Conservation (phyloP, 2,329 filamentous ascomycete species). For the Penicillium olsonii region DNA sequence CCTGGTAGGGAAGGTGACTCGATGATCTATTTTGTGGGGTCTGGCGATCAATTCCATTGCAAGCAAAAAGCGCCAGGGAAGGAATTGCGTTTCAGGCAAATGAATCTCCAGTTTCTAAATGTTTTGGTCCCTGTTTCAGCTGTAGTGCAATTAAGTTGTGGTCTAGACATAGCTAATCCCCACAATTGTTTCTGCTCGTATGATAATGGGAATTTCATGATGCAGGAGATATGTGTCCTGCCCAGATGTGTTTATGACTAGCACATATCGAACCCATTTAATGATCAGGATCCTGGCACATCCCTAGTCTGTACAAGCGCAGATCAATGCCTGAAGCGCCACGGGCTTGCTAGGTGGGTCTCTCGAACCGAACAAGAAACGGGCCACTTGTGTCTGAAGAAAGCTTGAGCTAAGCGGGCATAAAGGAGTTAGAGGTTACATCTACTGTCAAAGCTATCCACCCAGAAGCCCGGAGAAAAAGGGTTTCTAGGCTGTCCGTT, state of each 20-base stretch:
- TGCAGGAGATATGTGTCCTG: too few species aligned
- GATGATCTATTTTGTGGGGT: neutral
- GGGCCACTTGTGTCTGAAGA: slow-evolving; percentile 10
- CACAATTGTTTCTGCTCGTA: neutral
- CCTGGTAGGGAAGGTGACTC: slow-evolving; percentile 22
- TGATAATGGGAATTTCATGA: too few species aligned
- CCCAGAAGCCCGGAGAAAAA: neutral
- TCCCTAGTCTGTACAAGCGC: neutral
- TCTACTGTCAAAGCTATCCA: neutral
- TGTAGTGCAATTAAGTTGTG: slow-evolving; percentile 2
- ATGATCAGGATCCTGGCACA: neutral
- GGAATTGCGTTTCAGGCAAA: neutral
- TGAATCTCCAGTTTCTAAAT: neutral
- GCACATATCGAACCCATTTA: too few species aligned
- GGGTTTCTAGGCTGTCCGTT: slow-evolving; percentile 7
- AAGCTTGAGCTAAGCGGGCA: slow-evolving; percentile 2
- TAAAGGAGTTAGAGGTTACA: neutral
- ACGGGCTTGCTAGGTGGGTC: slow-evolving; percentile 8
- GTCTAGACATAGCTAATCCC: neutral
- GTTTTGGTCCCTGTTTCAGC: slow-evolving; percentile 7
- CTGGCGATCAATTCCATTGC: neutral
- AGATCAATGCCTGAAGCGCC: slow-evolving; percentile 20
- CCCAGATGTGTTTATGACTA: too few species aligned
- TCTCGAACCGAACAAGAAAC: slow-evolving; percentile 3
- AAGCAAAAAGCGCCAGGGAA: neutral